Evolutionary conservation across 23 red algal species (phyloP), one percentile per base, ranked within the genome.

Genomic region (Gracilaria vermiculophylla): DNA sequence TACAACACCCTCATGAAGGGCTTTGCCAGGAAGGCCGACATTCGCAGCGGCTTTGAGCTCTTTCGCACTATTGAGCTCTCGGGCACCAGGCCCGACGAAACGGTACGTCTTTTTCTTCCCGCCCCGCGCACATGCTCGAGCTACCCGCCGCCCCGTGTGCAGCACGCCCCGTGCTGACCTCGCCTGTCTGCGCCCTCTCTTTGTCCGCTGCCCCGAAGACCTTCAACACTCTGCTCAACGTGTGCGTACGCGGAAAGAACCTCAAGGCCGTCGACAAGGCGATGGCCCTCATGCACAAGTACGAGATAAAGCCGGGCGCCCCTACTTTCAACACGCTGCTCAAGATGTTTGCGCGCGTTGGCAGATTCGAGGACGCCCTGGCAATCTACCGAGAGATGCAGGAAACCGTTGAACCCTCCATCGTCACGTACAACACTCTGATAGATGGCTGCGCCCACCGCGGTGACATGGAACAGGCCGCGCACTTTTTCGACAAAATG

Each of bases 391-490:
- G 57, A 40, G 90, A 93, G 69, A 93, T 93, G 90, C 79, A 93
- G 40, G 24, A 78, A 42, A 78, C 57, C 15, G 80, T 93, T 0
- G 41, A 84, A 33, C 90, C 90, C 49, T 85, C 90, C 9, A 93
- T 79, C 35, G 90, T 93, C 5, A 93, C 90, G 7, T 93, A 44
- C 31, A 93, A 93, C 69, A 93, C 90, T 3, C 27, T 93, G 33
- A 93, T 93, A 33, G 90, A 93, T 33, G 90, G 80, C 12, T 93
- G 90, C 52, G 90, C 90, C 24, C 90, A 93, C 53, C 90, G 90
- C 3, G 90, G 90, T 14, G 90, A 93, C 58, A 85, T 93, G 90
- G 80, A 93, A 15, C 51, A 58, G 16, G 90, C 90, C 10, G 69
- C 69, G 7, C 31, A 42, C 25, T 93, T 85, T 67, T 93, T 93